A percentile compares a stretch with the other conserved stretches of the same genome.
Conservation (phyloP, 176 grass and related monocot species). For the Triticum dicoccoides region DNA sequence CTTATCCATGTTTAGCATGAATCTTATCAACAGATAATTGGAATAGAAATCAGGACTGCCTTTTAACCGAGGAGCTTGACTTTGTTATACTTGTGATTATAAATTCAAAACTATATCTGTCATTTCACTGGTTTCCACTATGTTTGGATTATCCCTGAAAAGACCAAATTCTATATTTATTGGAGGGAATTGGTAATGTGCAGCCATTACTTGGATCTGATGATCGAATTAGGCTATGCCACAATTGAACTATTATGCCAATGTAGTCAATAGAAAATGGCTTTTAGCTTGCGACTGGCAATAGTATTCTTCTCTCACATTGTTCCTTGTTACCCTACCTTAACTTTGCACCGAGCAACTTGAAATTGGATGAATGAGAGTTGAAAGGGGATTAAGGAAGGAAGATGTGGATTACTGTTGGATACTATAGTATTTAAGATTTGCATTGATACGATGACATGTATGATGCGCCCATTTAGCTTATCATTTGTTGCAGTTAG, state of each 20-base stretch:
- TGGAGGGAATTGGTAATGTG: background rate
- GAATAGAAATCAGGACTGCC: background rate
- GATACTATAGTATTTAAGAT: background rate
- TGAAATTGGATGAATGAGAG: background rate
- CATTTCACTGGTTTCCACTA: background rate
- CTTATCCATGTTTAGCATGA: background rate
- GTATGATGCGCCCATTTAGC: background rate
- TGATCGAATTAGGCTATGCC: too few species aligned
- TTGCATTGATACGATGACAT: background rate
- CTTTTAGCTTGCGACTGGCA: background rate
- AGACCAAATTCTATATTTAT: background rate
- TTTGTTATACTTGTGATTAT: background rate
- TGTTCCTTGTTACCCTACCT: background rate
- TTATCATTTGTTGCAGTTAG: background rate
- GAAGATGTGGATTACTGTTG: background rate
- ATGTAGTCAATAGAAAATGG: background rate
- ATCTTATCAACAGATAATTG: background rate
- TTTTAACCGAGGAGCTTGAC: background rate
- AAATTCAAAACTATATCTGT: background rate
- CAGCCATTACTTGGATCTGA: background rate
- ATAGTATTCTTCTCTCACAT: background rate
- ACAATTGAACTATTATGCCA: background rate
- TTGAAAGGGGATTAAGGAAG: background rate
- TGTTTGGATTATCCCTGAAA: background rate
- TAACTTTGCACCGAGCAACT: background rate